Percentiles rank a stretch among this genome's conserved stretches.
Evolutionary conservation across 2,329 filamentous ascomycete genomes (phyloP).

Genomic region (Neurospora sp.): DNA sequence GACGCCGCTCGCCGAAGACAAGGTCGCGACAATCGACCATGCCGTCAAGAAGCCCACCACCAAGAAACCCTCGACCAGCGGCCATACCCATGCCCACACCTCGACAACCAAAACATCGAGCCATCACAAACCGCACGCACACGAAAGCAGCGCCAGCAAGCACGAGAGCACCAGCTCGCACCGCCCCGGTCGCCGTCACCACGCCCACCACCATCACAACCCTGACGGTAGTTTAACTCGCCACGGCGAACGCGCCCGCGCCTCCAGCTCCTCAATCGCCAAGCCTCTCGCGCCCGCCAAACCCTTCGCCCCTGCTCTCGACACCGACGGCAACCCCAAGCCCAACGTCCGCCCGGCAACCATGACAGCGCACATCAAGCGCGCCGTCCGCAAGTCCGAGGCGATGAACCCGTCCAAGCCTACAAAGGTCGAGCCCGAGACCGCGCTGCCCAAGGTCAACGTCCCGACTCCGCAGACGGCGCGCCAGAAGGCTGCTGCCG

Average conservation of each 20-base stretch:
- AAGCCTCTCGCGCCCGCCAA: slow-evolving; percentile 4
- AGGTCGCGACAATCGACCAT: not conserved
- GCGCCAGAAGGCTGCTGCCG: not conserved
- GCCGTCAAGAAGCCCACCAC: not conserved
- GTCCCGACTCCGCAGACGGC: not conserved
- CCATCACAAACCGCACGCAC: not conserved
- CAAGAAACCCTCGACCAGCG: not conserved
- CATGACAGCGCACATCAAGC: slow-evolving; percentile 9
- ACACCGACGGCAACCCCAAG: not conserved
- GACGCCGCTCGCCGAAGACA: not conserved
- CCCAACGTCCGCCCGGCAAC: slow-evolving; percentile 10
- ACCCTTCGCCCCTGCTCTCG: not conserved
- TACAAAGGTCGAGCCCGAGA: not conserved
- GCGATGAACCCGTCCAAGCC: not conserved
- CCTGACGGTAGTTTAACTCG: not conserved
- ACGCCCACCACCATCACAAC: not conserved
- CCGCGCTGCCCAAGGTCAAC: not conserved
- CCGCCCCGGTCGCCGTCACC: not conserved
- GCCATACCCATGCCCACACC: not conserved
- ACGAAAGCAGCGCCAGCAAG: not conserved
- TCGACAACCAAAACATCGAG: not conserved
- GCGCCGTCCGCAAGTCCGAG: slow-evolving; percentile 9
- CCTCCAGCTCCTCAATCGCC: slow-evolving; percentile 1
- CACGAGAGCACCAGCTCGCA: not conserved
- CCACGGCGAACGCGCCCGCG: slow-evolving; percentile 1